phyloP scores from a whole-genome alignment of 805 yeast genomes.

The Suhomyces emberorum region DNA sequence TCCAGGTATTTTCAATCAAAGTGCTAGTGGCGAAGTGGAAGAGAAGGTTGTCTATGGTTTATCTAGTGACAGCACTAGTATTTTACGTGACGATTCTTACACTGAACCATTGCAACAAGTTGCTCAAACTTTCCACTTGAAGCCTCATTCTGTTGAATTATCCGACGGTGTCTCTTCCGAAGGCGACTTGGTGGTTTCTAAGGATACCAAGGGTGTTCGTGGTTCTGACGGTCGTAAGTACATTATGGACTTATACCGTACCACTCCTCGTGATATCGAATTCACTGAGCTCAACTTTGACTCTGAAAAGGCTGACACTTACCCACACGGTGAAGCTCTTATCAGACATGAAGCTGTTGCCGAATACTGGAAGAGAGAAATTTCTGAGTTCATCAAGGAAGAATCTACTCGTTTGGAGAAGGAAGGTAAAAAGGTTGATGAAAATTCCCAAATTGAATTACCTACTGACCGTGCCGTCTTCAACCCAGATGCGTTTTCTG shows the following conservation, averaged over 20 bases:
- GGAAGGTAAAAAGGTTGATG: constrained; percentile 33
- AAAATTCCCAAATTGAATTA: constrained; percentile 49
- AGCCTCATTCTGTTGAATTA: constrained; percentile 58
- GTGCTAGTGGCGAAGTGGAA: constrained; percentile 39
- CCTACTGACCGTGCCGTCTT: constrained; percentile 54
- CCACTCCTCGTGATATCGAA: constrained; percentile 80
- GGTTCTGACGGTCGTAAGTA: constrained; percentile 87
- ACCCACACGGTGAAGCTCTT: constrained; percentile 79
- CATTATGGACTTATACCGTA: constrained; percentile 76
- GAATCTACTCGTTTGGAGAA: constrained; percentile 24
- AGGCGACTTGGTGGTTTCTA: constrained; percentile 59
- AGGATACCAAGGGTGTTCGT: constrained; percentile 77
- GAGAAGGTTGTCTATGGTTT: constrained; percentile 69
- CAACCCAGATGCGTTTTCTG: constrained; percentile 76
- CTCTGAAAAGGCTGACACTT: constrained; percentile 41
- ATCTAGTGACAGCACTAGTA: constrained; percentile 53
- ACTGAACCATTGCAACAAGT: constrained; percentile 54
- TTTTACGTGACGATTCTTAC: constrained; percentile 53
- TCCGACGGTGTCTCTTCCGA: constrained; percentile 40
- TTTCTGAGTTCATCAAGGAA: constrained; percentile 49
- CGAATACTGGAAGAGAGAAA: constrained; percentile 79
- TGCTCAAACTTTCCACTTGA: constrained; percentile 75
- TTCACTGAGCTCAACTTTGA: constrained; percentile 61
- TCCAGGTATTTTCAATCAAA: constrained; percentile 74
- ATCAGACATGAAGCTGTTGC: constrained; percentile 86